phyloP scores from a whole-genome alignment of 441 rosid genomes.

The Syzygium syzygioides region DNA sequence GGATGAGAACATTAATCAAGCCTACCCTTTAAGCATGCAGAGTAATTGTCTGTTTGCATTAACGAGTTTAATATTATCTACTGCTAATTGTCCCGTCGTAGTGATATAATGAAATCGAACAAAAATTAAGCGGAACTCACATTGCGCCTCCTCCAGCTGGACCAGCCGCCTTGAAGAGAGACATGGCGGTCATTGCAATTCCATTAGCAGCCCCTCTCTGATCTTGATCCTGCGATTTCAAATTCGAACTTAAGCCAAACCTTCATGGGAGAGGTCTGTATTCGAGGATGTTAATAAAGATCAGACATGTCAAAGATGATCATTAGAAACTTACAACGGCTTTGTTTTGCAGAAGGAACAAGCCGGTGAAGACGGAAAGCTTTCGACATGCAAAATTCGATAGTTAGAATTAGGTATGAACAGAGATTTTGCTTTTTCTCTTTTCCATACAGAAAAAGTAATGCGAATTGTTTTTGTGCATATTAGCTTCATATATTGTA shows the following conservation, averaged over 20 bases:
- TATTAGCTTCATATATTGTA: not conserved
- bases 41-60: not conserved
- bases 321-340: slow-evolving; percentile 14
- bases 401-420: not conserved
- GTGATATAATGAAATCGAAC: not conserved
- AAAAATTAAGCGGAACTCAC: not conserved
- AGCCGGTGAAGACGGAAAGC: slow-evolving; percentile 15
- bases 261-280: not conserved
- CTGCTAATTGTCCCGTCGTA: not conserved
- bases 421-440: not conserved
- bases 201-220: slow-evolving; percentile 12
- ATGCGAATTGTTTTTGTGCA: not conserved
- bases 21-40: not conserved
- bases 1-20: not conserved
- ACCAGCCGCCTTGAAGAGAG: slow-evolving; percentile 9
- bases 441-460: not conserved
- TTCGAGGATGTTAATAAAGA: not conserved
- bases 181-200: slow-evolving; percentile 5
- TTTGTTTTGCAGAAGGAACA: slow-evolving; percentile 19
- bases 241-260: not conserved
- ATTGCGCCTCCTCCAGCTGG: slow-evolving; percentile 10
- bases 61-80: not conserved
- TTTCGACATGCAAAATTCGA: not conserved
- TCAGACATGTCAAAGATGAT: not conserved
- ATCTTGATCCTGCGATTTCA: not conserved